phyloP scores from a whole-genome alignment of 345 rosid species.

The Rhodomyrtus tomentosa region DNA sequence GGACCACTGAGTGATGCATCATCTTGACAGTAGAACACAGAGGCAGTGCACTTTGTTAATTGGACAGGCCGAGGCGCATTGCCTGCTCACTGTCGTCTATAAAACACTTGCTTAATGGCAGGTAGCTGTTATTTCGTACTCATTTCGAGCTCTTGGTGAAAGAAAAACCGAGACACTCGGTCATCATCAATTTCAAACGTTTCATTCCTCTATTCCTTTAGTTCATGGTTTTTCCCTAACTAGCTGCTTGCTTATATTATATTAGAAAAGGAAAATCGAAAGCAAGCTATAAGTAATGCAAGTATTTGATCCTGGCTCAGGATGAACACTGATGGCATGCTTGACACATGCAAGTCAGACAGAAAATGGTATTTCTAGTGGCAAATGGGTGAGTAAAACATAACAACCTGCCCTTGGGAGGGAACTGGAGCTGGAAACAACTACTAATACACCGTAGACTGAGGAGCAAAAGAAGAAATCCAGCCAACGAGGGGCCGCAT shows the following conservation, averaged over 20 bases:
- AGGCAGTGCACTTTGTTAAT: not conserved
- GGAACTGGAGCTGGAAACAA: not conserved
- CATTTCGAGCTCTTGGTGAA: not conserved
- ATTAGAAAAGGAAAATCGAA: not conserved
- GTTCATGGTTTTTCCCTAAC: not conserved
- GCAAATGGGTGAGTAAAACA: not conserved
- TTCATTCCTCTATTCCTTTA: not conserved
- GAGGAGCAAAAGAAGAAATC: not conserved
- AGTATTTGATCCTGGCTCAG: not conserved
- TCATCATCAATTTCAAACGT: not conserved
- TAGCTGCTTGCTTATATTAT: not conserved
- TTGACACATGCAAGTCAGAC: constrained; percentile 5
- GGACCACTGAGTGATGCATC: not conserved
- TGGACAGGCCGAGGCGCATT: not conserved
- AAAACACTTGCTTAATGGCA: not conserved
- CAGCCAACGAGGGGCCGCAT: not conserved
- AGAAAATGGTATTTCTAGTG: not conserved
- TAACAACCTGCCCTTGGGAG: not conserved
- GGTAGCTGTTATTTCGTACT: not conserved
- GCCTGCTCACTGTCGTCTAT: not conserved
- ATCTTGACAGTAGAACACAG: not conserved
- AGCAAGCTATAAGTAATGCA: not conserved
- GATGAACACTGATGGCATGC: constrained; percentile 2
- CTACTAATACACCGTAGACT: not conserved
- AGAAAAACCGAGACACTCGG: not conserved